These are phyloP conservation scores for Tetracentron sinense DNA, from an alignment of 164 flowering plant genomes.

Conservation along the genomic window DNA sequence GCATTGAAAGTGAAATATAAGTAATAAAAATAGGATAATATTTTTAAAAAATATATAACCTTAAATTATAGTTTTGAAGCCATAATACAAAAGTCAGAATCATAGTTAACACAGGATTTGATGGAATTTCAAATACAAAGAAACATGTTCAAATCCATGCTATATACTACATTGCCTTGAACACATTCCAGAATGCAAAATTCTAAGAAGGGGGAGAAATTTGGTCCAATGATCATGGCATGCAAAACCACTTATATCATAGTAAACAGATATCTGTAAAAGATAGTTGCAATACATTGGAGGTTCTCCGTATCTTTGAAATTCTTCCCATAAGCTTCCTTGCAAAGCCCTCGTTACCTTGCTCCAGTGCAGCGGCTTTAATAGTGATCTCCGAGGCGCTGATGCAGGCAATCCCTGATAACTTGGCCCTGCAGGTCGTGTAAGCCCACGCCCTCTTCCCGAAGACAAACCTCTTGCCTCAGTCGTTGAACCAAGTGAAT, in stretches of 20 bases:
- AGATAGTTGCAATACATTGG: slow-evolving; percentile 45
- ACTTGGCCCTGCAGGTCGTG: slow-evolving; percentile 35
- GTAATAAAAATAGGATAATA: not conserved
- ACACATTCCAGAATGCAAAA: too few relatives aligned
- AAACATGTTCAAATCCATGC: too few relatives aligned
- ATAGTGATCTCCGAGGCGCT: slow-evolving; percentile 55
- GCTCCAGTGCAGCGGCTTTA: slow-evolving; percentile 95
- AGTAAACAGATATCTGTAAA: too few relatives aligned
- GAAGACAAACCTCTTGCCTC: slow-evolving; percentile 25
- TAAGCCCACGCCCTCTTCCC: slow-evolving; percentile 66
- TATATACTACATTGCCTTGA: too few relatives aligned
- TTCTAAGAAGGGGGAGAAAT: too few relatives aligned
- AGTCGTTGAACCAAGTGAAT: slow-evolving; percentile 10
- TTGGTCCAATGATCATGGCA: too few relatives aligned
- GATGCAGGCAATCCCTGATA: slow-evolving; percentile 25
- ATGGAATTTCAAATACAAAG: too few relatives aligned
- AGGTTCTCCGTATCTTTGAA: slow-evolving; percentile 72
- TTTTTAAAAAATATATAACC: not conserved
- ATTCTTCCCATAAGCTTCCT: slow-evolving; percentile 97
- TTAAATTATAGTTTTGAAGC: not conserved
- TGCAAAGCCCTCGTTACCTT: slow-evolving; percentile 89
- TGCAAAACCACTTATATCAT: too few relatives aligned
- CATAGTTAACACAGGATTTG: too few relatives aligned
- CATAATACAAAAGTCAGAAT: not conserved
- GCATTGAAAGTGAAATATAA: slow-evolving; percentile 18